Evolutionary conservation across 140 eudicot species (phyloP).

Genomic region (Cichorium intybus): DNA sequence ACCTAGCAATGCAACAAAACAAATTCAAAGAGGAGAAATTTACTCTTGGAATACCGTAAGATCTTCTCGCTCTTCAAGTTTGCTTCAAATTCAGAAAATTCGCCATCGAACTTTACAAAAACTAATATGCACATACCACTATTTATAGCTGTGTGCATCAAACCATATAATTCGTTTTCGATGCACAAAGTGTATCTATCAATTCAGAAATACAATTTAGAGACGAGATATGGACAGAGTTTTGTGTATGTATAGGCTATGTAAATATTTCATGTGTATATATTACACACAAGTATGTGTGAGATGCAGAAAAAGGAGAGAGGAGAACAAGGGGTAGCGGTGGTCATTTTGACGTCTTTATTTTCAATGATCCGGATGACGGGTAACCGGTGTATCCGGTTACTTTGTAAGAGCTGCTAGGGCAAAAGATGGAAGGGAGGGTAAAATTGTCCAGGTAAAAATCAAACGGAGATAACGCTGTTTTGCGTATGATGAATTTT

Average conservation of each 20-base stretch:
- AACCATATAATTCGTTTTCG: constrained; percentile 3
- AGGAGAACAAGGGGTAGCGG: constrained; percentile 13
- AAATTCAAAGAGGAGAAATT: constrained; percentile 10
- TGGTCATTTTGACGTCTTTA: constrained; percentile 27
- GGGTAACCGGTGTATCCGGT: constrained; percentile 30
- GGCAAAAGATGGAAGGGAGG: background rate
- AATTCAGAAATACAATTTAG: constrained; percentile 8
- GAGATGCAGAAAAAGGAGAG: constrained; percentile 15
- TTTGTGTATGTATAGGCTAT: constrained; percentile 31
- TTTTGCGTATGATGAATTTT: background rate
- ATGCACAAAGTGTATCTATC: constrained; percentile 17
- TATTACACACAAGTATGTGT: constrained; percentile 15
- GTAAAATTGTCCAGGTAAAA: background rate
- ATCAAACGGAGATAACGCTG: constrained; percentile 10
- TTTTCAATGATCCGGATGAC: constrained; percentile 14
- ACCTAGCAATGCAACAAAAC: constrained; percentile 24
- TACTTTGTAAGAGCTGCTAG: constrained; percentile 10
- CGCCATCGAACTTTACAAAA: constrained; percentile 16
- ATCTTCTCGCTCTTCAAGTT: constrained; percentile 17
- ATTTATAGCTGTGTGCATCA: constrained; percentile 3
- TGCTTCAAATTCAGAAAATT: constrained; percentile 24
- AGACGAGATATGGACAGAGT: constrained; percentile 28
- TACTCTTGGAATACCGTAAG: constrained; percentile 20
- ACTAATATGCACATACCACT: constrained; percentile 6
- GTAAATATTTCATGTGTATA: constrained; percentile 15